phyloP scores from a whole-genome alignment of 2,329 filamentous ascomycete species.

The Trichoderma sp. region DNA sequence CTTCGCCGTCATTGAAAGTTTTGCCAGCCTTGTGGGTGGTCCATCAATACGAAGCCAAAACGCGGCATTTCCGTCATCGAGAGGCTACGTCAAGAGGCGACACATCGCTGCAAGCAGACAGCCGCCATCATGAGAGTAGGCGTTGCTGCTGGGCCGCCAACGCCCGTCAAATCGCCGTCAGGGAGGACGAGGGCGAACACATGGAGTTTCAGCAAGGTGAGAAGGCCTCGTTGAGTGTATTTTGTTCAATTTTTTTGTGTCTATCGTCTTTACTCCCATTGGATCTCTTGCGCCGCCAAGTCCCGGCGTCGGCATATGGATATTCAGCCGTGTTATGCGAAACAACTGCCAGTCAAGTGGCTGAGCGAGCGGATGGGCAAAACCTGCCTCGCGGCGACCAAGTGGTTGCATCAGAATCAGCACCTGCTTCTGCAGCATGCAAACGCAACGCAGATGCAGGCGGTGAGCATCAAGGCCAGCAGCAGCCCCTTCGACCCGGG shows the following conservation, averaged over 20 bases:
- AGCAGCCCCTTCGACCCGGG: background rate
- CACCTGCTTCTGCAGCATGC: background rate
- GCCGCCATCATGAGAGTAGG: slow-evolving; percentile 37
- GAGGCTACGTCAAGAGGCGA: background rate
- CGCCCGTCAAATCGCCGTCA: slow-evolving; percentile 34
- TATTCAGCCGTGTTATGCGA: background rate
- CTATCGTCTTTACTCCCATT: background rate
- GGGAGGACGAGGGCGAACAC: slow-evolving; percentile 43
- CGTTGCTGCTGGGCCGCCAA: slow-evolving; percentile 43
- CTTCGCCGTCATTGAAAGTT: too few relatives aligned
- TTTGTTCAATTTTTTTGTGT: background rate
- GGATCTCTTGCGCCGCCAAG: background rate
- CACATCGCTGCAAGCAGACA: background rate
- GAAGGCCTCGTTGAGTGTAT: slow-evolving; percentile 8
- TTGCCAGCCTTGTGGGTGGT: background rate
- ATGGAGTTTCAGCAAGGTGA: slow-evolving; percentile 48
- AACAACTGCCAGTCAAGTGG: slow-evolving; percentile 15
- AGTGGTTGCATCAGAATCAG: slow-evolving; percentile 15
- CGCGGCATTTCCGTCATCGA: slow-evolving; percentile 7
- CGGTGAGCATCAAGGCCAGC: slow-evolving; percentile 14
- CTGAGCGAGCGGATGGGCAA: background rate
- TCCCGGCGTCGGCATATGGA: background rate
- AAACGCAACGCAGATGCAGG: slow-evolving; percentile 9
- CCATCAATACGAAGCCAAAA: background rate
- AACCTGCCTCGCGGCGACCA: background rate